Evolutionary conservation across 148 eudicot genomes (phyloP), one percentile per base, ranked within the genome.

Genomic region (Amaranthus cruentus): DNA sequence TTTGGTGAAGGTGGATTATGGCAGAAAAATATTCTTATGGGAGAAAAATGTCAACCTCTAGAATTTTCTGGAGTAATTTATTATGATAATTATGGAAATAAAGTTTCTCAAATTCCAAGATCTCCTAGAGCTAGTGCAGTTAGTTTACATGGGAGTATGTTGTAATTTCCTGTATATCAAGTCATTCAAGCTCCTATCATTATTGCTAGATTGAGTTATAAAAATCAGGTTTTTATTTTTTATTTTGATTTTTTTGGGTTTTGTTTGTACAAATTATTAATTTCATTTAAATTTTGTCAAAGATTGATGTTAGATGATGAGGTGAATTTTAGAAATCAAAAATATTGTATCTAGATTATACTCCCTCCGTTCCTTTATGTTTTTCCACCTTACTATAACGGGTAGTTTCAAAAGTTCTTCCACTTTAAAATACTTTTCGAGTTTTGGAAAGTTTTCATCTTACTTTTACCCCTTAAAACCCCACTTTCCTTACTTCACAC

Each of bases 1-100:
- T 78, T 75, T 5, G 93, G 84, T 58, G 90, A 87, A 72, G 88
- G 79, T 14, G 94, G 90, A 2, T 50, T 91, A 74, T 91, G 97
- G 97, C 94, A 89, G 62, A 91, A 89, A 78, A 79, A 82, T 6
- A 91, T 91, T 2, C 66, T 89, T 78, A 89, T 91, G 94, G 97
- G 97, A 0, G 94, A 89, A 48, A 91, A 86, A 76, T 91, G 97
- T 67, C 94, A 86, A 67, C 97, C 94, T 4, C 90, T 84, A 12
- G 90, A 88, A 66, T 89, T 86, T 78, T 85, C 92, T 4, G 97
- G 94, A 13, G 94, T 86, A 5, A 88, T 91, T 65, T 89, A 86
- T 75, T 91, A 91, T 67, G 92, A 91, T 82, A 79, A 70, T 62
- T 69, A 47, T 55, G 94, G 92, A 3, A 80, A 83, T 38, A 75